Conservation (phyloP, 2,329 filamentous ascomycete genomes). For the Penicillium digitatum region DNA sequence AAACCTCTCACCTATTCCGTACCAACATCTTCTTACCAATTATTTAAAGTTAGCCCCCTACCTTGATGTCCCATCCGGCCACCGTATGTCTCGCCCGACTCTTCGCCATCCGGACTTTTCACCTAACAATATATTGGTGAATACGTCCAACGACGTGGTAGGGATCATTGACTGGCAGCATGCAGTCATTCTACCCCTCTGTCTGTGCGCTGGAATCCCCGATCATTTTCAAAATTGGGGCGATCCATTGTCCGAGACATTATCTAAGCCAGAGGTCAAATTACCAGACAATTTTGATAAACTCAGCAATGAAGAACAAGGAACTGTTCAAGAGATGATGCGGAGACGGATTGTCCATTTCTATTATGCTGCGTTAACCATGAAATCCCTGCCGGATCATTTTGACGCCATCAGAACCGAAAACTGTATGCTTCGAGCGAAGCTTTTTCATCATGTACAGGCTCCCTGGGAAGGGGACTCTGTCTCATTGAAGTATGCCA, state of each 20-base stretch:
- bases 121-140: conserved; percentile 32
- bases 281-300: conserved; percentile 23
- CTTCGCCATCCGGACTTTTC: conserved; percentile 28
- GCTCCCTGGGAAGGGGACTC: conserved; percentile 32
- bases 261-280: conserved; percentile 24
- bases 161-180: conserved; percentile 35
- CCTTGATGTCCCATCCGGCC: conserved; percentile 16
- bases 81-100: conserved; percentile 19
- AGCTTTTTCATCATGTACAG: conserved; percentile 22
- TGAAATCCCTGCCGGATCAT: conserved; percentile 21
- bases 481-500: conserved; percentile 21
- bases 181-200: conserved; percentile 28
- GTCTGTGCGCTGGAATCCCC: conserved; percentile 29
- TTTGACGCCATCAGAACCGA: conserved; percentile 21
- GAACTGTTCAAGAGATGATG: conserved; percentile 18
- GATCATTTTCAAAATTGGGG: conserved; percentile 37
- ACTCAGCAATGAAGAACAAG: conserved; percentile 22
- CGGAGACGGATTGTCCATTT: conserved; percentile 24
- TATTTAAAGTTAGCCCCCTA: conserved; percentile 17
- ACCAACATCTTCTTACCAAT: conserved; percentile 15
- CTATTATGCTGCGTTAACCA: conserved; percentile 25
- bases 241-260: conserved; percentile 26
- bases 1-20: conserved; percentile 6
- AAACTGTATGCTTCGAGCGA: conserved; percentile 22
- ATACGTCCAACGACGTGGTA: conserved; percentile 23